Evolutionary conservation across 2,329 filamentous ascomycete species (phyloP).

Genomic region (Sporothrix luriei): DNA sequence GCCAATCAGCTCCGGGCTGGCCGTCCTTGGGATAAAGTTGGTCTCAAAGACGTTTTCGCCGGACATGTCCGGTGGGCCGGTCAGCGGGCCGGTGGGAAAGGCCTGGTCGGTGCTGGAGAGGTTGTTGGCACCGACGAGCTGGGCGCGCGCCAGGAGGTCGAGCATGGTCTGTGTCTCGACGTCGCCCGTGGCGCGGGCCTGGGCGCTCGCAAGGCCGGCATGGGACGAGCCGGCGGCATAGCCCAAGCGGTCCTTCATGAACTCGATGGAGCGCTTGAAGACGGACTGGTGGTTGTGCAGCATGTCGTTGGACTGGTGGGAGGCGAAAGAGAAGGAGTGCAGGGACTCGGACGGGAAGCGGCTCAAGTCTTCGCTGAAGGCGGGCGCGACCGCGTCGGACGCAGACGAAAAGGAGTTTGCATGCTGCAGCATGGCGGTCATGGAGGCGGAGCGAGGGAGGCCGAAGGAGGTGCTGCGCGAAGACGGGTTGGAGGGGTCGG

Average conservation of each 20-base stretch:
- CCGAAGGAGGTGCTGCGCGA: slow-evolving; percentile 62
- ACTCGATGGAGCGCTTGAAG: slow-evolving; percentile 89
- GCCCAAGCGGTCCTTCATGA: slow-evolving; percentile 89
- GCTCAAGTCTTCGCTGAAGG: slow-evolving; percentile 82
- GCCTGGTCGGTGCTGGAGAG: slow-evolving; percentile 48
- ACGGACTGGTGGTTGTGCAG: slow-evolving; percentile 91
- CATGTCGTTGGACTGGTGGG: slow-evolving; percentile 85
- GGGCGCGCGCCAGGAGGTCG: slow-evolving; percentile 80
- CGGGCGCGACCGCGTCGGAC: slow-evolving; percentile 65
- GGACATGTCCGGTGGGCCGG: slow-evolving; percentile 73
- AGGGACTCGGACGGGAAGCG: slow-evolving; percentile 94
- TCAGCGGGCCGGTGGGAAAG: slow-evolving; percentile 65
- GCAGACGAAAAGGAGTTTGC: slow-evolving; percentile 54
- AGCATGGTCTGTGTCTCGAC: slow-evolving; percentile 87
- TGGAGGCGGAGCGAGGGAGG: slow-evolving; percentile 69
- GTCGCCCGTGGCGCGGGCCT: slow-evolving; percentile 80
- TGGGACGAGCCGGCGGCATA: slow-evolving; percentile 62
- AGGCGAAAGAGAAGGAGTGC: slow-evolving; percentile 95
- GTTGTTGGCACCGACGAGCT: slow-evolving; percentile 71
- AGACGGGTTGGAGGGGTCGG: slow-evolving; percentile 64
- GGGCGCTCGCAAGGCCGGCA: slow-evolving; percentile 76
- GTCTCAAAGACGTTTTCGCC: slow-evolving; percentile 83
- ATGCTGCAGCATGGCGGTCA: slow-evolving; percentile 65
- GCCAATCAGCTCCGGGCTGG: slow-evolving; percentile 53
- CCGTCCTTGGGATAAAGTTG: slow-evolving; percentile 65